Evolutionary conservation across 2,329 filamentous ascomycete species (phyloP).

Genomic region (Metarhizium guizhouense): DNA sequence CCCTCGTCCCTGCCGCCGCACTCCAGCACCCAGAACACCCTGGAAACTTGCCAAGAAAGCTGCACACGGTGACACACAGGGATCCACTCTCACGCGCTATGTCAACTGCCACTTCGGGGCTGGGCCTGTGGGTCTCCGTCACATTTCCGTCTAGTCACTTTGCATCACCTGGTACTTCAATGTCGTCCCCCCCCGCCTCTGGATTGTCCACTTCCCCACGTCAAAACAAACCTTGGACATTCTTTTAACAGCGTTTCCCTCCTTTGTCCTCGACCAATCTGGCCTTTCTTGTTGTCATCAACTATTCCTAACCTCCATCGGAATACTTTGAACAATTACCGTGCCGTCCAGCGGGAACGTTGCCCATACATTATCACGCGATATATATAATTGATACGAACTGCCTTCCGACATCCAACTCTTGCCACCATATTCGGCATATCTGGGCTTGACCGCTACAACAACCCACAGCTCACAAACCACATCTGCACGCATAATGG

Average conservation of each 20-base stretch:
- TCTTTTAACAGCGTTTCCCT: background rate
- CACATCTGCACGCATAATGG: constrained; percentile 19
- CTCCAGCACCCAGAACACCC: too few species aligned
- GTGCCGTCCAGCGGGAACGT: background rate
- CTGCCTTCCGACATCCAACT: too few species aligned
- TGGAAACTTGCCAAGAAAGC: background rate
- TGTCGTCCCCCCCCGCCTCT: background rate
- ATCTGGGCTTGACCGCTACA: background rate
- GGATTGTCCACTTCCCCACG: background rate
- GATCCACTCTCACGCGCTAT: background rate
- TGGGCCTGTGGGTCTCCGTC: background rate
- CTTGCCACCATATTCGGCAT: background rate
- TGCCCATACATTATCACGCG: background rate
- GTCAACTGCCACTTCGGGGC: constrained; percentile 7
- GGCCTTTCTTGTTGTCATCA: background rate
- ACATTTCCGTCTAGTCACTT: background rate
- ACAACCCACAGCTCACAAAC: background rate
- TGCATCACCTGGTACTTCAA: background rate
- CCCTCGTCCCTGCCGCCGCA: too few species aligned
- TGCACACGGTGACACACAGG: background rate
- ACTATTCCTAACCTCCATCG: background rate
- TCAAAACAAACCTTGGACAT: too few species aligned
- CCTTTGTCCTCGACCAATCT: background rate
- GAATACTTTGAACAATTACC: background rate
- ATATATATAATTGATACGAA: background rate